These are phyloP conservation scores for Dothideomycetes sp. DNA, from an alignment of 2,329 filamentous ascomycete genomes.

Conservation along the genomic window DNA sequence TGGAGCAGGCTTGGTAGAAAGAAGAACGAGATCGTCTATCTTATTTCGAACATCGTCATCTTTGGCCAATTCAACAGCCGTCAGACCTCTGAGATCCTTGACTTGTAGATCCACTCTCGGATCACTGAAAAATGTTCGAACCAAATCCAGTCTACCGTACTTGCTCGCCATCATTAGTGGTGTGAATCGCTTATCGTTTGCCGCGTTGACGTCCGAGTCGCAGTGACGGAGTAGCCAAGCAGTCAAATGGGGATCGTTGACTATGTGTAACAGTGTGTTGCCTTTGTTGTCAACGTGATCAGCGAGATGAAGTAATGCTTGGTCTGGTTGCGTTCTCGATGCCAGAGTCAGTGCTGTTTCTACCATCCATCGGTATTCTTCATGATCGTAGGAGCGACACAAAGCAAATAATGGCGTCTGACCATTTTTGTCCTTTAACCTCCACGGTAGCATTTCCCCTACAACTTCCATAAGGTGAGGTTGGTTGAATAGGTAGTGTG, in stretches of 20 bases:
- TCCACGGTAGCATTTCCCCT: slow-evolving; percentile 74
- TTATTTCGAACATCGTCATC: slow-evolving; percentile 95
- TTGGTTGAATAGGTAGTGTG: slow-evolving; percentile 93
- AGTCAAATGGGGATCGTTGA: slow-evolving; percentile 74
- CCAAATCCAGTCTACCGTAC: slow-evolving; percentile 90
- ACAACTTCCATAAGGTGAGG: slow-evolving; percentile 70
- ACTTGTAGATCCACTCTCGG: slow-evolving; percentile 76
- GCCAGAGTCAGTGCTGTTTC: slow-evolving; percentile 69
- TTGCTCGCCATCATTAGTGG: slow-evolving; percentile 98
- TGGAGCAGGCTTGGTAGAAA: slow-evolving; percentile 60
- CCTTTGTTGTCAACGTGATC: slow-evolving; percentile 88
- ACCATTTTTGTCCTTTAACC: slow-evolving; percentile 85
- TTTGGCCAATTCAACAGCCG: slow-evolving; percentile 91
- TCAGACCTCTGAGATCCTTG: slow-evolving; percentile 78
- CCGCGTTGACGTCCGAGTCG: slow-evolving; percentile 92
- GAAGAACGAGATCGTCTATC: slow-evolving; percentile 85
- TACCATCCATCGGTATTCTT: slow-evolving; percentile 80
- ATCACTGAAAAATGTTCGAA: slow-evolving; percentile 78
- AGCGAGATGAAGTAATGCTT: slow-evolving; percentile 73
- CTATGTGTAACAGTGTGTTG: slow-evolving; percentile 91
- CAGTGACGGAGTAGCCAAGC: slow-evolving; percentile 68
- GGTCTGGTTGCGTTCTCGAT: slow-evolving; percentile 64
- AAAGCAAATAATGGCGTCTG: slow-evolving; percentile 96
- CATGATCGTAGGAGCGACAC: slow-evolving; percentile 90
- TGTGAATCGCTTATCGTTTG: slow-evolving; percentile 91